Evolutionary conservation across 2,329 filamentous ascomycete species (phyloP).

Genomic region (Epichloe festucae): DNA sequence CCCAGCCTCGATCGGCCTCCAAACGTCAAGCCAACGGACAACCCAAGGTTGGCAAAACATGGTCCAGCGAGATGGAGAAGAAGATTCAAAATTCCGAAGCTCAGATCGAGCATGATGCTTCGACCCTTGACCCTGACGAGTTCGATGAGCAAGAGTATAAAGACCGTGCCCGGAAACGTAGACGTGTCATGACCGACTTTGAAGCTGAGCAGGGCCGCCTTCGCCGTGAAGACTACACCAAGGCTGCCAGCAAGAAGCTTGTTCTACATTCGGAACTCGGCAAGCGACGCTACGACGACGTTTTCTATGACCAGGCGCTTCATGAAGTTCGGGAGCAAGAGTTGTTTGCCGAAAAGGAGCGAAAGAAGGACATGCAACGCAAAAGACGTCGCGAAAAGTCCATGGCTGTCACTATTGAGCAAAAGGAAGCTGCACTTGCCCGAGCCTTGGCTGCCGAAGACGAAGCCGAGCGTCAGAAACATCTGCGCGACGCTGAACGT

Average conservation of each 20-base stretch:
- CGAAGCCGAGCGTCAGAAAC: constrained; percentile 67
- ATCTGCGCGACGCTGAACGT: constrained; percentile 74
- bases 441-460: constrained; percentile 69
- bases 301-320: constrained; percentile 69
- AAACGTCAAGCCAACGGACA: constrained; percentile 49
- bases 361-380: constrained; percentile 99
- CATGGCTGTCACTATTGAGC: constrained; percentile 82
- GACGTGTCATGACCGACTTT: constrained; percentile 47
- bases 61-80: constrained; percentile 37
- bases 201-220: constrained; percentile 55
- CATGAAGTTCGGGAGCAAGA: constrained; percentile 83
- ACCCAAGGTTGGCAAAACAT: constrained; percentile 48
- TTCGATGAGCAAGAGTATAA: constrained; percentile 35
- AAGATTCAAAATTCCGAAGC: constrained; percentile 26
- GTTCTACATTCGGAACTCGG: constrained; percentile 56
- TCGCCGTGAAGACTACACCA: constrained; percentile 46
- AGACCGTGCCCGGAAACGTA: constrained; percentile 52
- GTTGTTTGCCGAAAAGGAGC: constrained; percentile 88
- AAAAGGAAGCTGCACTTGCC: constrained; percentile 71
- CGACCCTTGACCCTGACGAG: constrained; percentile 29
- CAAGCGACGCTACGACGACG: constrained; percentile 61
- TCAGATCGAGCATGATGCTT: constrained; percentile 33
- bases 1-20: constrained; percentile 33
- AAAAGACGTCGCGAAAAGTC: constrained; percentile 94
- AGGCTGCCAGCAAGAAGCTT: constrained; percentile 47